phyloP scores from a whole-genome alignment of 148 eudicot genomes.

The Tetragonia tetragonoides region DNA sequence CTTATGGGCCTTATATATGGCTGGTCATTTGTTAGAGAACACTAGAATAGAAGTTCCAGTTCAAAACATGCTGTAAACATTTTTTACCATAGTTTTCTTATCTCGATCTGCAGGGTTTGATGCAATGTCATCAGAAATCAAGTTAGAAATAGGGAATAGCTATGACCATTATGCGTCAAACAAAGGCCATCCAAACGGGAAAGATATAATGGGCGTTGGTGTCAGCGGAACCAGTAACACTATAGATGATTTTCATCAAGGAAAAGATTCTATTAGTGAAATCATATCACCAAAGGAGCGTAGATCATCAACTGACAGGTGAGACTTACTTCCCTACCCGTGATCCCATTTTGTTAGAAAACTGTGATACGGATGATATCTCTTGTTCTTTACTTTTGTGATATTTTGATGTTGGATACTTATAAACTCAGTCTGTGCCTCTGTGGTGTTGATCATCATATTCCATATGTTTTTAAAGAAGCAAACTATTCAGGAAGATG shows the following conservation, averaged over 20 bases:
- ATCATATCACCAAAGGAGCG: slow-evolving; percentile 39
- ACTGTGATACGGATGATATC: neutral
- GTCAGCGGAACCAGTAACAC: slow-evolving; percentile 38
- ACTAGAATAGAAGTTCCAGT: neutral
- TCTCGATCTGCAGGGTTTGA: slow-evolving; percentile 24
- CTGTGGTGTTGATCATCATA: neutral
- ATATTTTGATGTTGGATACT: neutral
- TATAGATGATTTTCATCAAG: slow-evolving; percentile 40
- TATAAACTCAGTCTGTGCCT: neutral
- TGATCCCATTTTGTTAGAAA: neutral
- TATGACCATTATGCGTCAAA: slow-evolving; percentile 40
- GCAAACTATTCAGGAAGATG: neutral
- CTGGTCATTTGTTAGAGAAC: neutral
- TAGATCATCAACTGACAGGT: slow-evolving; percentile 49
- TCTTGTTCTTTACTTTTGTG: neutral
- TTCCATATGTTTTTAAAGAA: neutral
- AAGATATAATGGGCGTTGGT: slow-evolving; percentile 28
- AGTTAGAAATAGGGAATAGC: slow-evolving; percentile 41
- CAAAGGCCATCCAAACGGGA: slow-evolving; percentile 33
- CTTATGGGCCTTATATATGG: neutral
- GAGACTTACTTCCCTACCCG: neutral
- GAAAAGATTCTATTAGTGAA: slow-evolving; percentile 38
- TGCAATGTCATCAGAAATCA: slow-evolving; percentile 54
- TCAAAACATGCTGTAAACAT: slow-evolving; percentile 7
- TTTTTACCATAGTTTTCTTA: slow-evolving; percentile 9